Evolutionary conservation across 768 basidiomycete species (phyloP).

Genomic region (Pluteus cervinus): DNA sequence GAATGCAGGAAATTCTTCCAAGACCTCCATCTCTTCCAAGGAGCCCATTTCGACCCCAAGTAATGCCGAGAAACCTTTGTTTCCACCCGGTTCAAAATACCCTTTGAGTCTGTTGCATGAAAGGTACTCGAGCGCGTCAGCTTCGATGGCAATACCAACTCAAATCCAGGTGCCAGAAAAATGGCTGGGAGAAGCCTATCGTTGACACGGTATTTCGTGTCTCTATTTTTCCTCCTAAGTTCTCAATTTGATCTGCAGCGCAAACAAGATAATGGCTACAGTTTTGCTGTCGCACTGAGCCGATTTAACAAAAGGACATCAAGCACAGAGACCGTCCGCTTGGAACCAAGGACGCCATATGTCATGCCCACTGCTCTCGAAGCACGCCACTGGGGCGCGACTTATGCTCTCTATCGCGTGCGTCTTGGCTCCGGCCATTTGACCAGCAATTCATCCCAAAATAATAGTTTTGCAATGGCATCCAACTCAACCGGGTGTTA

Average conservation of each 20-base stretch:
- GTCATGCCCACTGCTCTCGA: slow-evolving; percentile 63
- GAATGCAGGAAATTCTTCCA: slow-evolving; percentile 85
- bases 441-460: slow-evolving; percentile 16
- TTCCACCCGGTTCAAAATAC: slow-evolving; percentile 81
- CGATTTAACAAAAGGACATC: slow-evolving; percentile 66
- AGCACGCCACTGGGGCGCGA: slow-evolving; percentile 89
- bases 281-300: slow-evolving; percentile 65
- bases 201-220: slow-evolving; percentile 60
- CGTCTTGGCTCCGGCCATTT: slow-evolving; percentile 35
- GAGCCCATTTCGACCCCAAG: slow-evolving; percentile 13
- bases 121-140: slow-evolving; percentile 34
- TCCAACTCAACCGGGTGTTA: slow-evolving; percentile 68
- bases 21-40: slow-evolving; percentile 37
- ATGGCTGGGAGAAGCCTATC: slow-evolving; percentile 79
- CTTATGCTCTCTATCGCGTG: slow-evolving; percentile 83
- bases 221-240: slow-evolving; percentile 5
- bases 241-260: slow-evolving; percentile 31
- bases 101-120: slow-evolving; percentile 78
- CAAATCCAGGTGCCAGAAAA: slow-evolving; percentile 69
- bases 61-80: slow-evolving; percentile 48
- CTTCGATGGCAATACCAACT: slow-evolving; percentile 3
- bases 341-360: slow-evolving; percentile 73
- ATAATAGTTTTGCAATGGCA: slow-evolving; percentile 67
- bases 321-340: slow-evolving; percentile 58
- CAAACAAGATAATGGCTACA: slow-evolving; percentile 40